These are phyloP conservation scores for Aspergillus novofumigatus DNA, from an alignment of 2,329 filamentous ascomycete species.

Conservation along the genomic window DNA sequence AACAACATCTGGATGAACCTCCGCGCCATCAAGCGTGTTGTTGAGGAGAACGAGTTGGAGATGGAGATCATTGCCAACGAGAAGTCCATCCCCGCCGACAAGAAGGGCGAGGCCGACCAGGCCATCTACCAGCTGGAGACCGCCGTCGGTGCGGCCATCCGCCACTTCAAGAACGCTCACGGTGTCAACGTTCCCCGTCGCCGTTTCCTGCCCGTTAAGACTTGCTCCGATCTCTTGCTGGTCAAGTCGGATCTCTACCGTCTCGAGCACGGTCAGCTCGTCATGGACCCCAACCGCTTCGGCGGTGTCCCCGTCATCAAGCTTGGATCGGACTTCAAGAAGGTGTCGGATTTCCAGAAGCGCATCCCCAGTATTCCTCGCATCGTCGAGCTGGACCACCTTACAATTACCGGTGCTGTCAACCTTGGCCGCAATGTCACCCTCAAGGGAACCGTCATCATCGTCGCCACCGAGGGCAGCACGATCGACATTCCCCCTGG, in stretches of 20 bases:
- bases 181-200: slow-evolving; percentile 97
- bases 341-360: slow-evolving; percentile 74
- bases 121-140: slow-evolving; percentile 98
- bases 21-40: slow-evolving; percentile 94
- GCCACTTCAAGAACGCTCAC: slow-evolving; percentile 97
- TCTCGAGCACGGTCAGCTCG: slow-evolving; percentile 94
- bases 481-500: slow-evolving; percentile 97
- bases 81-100: slow-evolving; percentile 97
- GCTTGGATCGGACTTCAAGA: slow-evolving; percentile 99
- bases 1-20: slow-evolving; percentile 99
- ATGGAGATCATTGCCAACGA: slow-evolving; percentile 99
- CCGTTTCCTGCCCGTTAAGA: slow-evolving; percentile 99
- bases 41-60: slow-evolving; percentile 95
- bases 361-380: slow-evolving; percentile 48
- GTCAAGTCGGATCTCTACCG: slow-evolving; percentile 99
- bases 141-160: slow-evolving; percentile 95
- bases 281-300: slow-evolving; percentile 95
- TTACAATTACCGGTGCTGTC: slow-evolving; percentile 96
- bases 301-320: slow-evolving; percentile 97
- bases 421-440: slow-evolving; percentile 95
- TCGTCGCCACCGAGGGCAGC: slow-evolving; percentile 94
- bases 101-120: slow-evolving; percentile 98
- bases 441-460: slow-evolving; percentile 96
- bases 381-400: slow-evolving; percentile 58
- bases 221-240: slow-evolving; percentile 97